Conservation (phyloP, 805 yeast genomes). For the Cyberlindnera veronae region DNA sequence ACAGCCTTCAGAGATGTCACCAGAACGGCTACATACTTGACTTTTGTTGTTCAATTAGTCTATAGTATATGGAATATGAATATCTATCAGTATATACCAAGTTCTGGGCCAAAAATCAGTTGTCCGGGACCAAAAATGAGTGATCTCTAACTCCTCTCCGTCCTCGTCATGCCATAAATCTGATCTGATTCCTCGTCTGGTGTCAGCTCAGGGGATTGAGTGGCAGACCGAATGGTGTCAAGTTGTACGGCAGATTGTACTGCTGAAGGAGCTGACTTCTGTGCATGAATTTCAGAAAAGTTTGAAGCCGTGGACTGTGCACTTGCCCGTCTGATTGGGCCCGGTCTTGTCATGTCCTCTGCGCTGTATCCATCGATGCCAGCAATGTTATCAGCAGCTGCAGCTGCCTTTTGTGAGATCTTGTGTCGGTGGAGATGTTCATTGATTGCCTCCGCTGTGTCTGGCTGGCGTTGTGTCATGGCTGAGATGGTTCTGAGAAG, state of each 20-base stretch:
- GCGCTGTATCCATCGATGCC: conserved; percentile 36
- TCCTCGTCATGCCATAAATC: background rate
- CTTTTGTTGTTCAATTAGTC: no score
- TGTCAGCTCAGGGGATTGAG: background rate
- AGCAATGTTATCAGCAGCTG: conserved; percentile 42
- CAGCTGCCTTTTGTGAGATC: conserved; percentile 40
- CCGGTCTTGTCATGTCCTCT: conserved; percentile 18
- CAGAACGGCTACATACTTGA: no score
- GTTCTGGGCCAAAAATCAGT: no score
- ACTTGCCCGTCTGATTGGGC: conserved; percentile 7
- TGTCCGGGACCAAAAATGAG: no score
- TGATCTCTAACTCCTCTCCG: background rate
- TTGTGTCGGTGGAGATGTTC: conserved; percentile 34
- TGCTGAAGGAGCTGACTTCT: background rate
- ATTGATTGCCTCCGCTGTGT: conserved; percentile 29
- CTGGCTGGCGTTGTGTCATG: conserved; percentile 20
- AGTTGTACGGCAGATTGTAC: background rate
- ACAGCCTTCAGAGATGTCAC: background rate
- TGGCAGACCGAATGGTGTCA: conserved; percentile 3
- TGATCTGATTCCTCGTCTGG: background rate
- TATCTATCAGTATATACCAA: no score
- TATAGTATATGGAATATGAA: no score
- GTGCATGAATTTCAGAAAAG: background rate
- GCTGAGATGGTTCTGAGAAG: conserved; percentile 22
- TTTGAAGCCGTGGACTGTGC: conserved; percentile 1